A percentile compares a stretch with the other conserved stretches of the same genome.
Evolutionary conservation across 306 rosid species (phyloP).

Genomic region (Cicer arietinum): DNA sequence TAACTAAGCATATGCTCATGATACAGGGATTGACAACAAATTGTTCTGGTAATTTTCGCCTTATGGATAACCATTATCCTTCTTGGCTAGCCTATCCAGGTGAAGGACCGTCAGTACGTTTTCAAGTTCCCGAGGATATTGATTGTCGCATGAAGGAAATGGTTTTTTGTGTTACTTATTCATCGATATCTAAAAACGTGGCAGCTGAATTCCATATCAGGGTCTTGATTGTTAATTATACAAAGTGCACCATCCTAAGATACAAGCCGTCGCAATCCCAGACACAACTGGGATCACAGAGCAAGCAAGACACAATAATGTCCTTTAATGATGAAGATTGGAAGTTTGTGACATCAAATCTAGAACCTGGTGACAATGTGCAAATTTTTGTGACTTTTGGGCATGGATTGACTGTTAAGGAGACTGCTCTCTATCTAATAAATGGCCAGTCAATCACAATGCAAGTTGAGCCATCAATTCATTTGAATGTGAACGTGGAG

Average conservation of each 20-base stretch:
- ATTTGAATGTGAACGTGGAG: no score
- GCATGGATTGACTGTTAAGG: not conserved
- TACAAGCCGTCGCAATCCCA: not conserved
- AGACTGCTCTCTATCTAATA: not conserved
- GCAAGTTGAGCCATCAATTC: not conserved
- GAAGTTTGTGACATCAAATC: not conserved
- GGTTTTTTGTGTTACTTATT: not conserved
- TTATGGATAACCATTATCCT: not conserved
- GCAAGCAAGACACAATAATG: not conserved
- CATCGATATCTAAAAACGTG: not conserved
- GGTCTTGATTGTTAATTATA: not conserved
- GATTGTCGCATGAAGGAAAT: not conserved
- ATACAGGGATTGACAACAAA: not conserved
- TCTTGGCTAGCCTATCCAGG: not conserved
- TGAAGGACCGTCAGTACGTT: not conserved
- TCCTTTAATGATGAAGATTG: constrained; percentile 6
- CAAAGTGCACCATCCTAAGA: not conserved
- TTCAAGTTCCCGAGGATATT: not conserved
- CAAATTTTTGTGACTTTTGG: not conserved
- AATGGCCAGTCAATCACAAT: no score
- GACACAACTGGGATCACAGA: no score
- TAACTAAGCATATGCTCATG: not conserved
- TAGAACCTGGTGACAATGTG: not conserved
- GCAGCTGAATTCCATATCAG: not conserved
- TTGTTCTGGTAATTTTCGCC: not conserved